Evolutionary conservation across 2,329 filamentous ascomycete genomes (phyloP).

Genomic region (Aureobasidium sp.): DNA sequence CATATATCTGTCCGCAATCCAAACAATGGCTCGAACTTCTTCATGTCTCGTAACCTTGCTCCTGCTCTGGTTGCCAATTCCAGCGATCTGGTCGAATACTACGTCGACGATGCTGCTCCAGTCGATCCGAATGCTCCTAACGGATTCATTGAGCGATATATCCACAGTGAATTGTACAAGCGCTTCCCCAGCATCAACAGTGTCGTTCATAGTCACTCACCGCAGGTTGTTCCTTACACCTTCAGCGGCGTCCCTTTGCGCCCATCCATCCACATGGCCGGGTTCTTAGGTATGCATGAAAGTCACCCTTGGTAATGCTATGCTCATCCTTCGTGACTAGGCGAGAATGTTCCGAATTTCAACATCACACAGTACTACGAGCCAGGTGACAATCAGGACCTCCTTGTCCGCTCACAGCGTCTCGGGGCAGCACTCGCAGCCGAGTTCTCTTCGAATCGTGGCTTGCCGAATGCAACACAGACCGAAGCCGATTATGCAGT

Average conservation of each 20-base stretch:
- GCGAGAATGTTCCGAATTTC: conserved; percentile 20
- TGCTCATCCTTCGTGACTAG: not conserved
- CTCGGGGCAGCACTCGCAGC: conserved; percentile 21
- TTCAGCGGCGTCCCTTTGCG: conserved; percentile 35
- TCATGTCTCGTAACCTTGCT: conserved; percentile 43
- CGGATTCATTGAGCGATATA: conserved; percentile 40
- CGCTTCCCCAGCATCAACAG: conserved; percentile 33
- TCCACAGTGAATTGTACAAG: conserved; percentile 44
- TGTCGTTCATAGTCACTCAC: conserved; percentile 41
- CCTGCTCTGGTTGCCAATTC: conserved; percentile 41
- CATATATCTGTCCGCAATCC: conserved; percentile 50
- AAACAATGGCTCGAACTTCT: conserved; percentile 37
- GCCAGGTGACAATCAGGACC: conserved; percentile 19
- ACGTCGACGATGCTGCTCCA: conserved; percentile 36
- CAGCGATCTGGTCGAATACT: conserved; percentile 43
- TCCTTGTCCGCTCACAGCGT: conserved; percentile 21
- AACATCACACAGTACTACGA: conserved; percentile 21
- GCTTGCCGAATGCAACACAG: not conserved
- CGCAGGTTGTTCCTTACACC: conserved; percentile 38
- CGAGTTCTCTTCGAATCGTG: conserved; percentile 17
- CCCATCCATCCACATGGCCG: conserved; percentile 39
- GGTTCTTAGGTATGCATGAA: conserved; percentile 34
- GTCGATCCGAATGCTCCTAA: conserved; percentile 34
- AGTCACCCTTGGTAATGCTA: not conserved
- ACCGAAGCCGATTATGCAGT: conserved; percentile 27